A percentile compares a stretch with the other conserved stretches of the same genome.
phyloP scores from a whole-genome alignment of 768 basidiomycete species.

The Suillus decipiens region DNA sequence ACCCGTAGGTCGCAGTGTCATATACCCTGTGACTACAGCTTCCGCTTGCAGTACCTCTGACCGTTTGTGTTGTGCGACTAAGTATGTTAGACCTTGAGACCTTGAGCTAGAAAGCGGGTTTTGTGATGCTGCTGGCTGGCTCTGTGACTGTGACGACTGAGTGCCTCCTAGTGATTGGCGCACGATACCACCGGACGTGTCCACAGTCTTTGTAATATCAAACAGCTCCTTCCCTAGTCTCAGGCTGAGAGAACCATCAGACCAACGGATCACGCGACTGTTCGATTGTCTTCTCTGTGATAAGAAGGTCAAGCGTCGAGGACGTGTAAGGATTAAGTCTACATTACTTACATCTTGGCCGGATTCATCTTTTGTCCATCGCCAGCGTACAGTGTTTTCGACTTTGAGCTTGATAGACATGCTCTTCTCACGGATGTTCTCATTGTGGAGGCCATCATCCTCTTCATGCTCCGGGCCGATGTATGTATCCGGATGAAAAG shows the following conservation, averaged over 20 bases:
- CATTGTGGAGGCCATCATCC: conserved; percentile 56
- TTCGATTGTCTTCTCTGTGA: conserved; percentile 83
- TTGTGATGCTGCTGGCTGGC: conserved; percentile 41
- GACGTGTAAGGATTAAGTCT: conserved; percentile 1
- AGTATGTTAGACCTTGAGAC: conserved; percentile 81
- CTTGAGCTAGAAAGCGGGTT: conserved; percentile 38
- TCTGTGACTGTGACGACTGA: conserved; percentile 42
- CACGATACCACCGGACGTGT: conserved; percentile 69
- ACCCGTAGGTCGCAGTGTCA: conserved; percentile 82
- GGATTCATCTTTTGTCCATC: conserved; percentile 79
- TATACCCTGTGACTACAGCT: conserved; percentile 78
- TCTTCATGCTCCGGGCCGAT: conserved; percentile 80
- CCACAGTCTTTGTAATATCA: conserved; percentile 80
- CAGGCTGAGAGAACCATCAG: conserved; percentile 89
- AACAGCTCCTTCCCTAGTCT: conserved; percentile 93
- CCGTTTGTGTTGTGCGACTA: conserved; percentile 87
- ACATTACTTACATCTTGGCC: conserved; percentile 71
- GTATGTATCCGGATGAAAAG: conserved; percentile 88
- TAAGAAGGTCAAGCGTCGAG: conserved; percentile 10
- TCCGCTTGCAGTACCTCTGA: conserved; percentile 87
- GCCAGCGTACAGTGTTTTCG: conserved; percentile 95
- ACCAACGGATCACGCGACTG: conserved; percentile 91
- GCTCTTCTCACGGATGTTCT: conserved; percentile 71
- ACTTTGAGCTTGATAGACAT: conserved; percentile 87
- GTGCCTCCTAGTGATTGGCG: conserved; percentile 57